Percentiles rank a stretch among this genome's conserved stretches.
Evolutionary conservation across 2,329 filamentous ascomycete genomes (phyloP).

Genomic region (Rutstroemia sp.): DNA sequence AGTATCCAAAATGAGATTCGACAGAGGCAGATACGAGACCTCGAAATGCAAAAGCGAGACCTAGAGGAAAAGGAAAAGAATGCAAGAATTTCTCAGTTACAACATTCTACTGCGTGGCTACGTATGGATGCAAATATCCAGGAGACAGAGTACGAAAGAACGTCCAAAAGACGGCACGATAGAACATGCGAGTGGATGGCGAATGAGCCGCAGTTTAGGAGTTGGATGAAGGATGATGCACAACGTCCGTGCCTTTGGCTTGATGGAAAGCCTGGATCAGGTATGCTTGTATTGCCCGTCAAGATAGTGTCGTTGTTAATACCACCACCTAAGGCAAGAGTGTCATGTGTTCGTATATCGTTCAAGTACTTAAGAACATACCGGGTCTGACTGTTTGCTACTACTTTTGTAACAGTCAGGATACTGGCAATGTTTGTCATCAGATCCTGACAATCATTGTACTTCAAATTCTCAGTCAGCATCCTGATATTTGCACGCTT

Average conservation of each 20-base stretch:
- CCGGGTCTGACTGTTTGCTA: not conserved
- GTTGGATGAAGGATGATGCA: slow-evolving; percentile 10
- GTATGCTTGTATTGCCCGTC: not conserved
- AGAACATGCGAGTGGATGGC: slow-evolving; percentile 11
- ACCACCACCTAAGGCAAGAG: slow-evolving; percentile 11
- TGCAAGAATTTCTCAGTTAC: not conserved
- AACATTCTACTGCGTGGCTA: slow-evolving; percentile 13
- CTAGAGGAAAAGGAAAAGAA: slow-evolving; percentile 9
- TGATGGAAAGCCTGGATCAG: slow-evolving; percentile 15
- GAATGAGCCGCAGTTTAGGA: not conserved
- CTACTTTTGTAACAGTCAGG: slow-evolving; percentile 16
- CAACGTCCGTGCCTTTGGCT: slow-evolving; percentile 11
- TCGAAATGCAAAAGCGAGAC: too few relatives aligned
- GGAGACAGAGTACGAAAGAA: slow-evolving; percentile 1
- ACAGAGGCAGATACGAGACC: not conserved
- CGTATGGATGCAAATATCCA: slow-evolving; percentile 8
- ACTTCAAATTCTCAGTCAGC: slow-evolving; percentile 8
- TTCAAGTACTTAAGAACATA: slow-evolving; percentile 1
- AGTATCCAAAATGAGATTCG: slow-evolving; percentile 6
- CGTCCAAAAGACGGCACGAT: slow-evolving; percentile 2
- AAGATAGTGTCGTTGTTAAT: not conserved
- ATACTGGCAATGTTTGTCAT: slow-evolving; percentile 5
- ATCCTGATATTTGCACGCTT: slow-evolving; percentile 2
- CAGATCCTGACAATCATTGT: slow-evolving; percentile 7
- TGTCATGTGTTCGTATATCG: slow-evolving; percentile 14